Base-by-base conservation (phyloP, 352 stramenopile genomes). In the Pythium aristosporum region DNA sequence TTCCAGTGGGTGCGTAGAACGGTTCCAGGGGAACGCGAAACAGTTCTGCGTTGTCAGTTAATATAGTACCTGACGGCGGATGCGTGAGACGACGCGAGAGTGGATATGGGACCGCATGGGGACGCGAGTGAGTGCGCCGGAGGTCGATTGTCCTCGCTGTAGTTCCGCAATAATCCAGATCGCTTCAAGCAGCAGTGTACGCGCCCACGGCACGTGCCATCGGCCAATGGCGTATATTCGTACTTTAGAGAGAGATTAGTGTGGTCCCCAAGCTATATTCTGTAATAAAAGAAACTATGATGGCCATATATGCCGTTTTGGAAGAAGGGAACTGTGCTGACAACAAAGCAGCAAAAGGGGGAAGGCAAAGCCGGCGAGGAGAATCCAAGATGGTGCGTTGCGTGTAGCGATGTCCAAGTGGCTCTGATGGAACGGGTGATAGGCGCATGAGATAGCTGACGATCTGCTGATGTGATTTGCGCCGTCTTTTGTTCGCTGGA, bases 51-150 rank as follows among this genome's bases (percentile, higher is more conserved):
- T 30, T 2, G 25, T 2, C 25, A 56, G 44, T 28, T 39, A 5
- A 20, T 28, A 46, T 30, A 34, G 44, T 62, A 63, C 61, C 43
- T 61, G 42, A 9, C 43, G 52, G 41, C 49, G 47, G 56, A 43
- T 63, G 37, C 42, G 49, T 12, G 41, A 15, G 16, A 36, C 25
- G 41, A 39, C 43, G 56, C 57, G 55, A 65, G 57, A 61, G 21
- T 46, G 55, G 49, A 69, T 69, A 37, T 65, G 56, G 15, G 37
- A 37, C 48, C 57, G 56, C 63, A 69, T 64, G 34, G 36, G 52
- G 34, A 1, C 8, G 37, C 37, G 37, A 16, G 10, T 6, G 10
- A 11, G 32, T 3, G 30, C 4, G 50, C n/a, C 11, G 32, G 25
- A 10, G 15, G 25, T 11, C 5, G 46, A 15, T 51, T 23, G 10